phyloP scores from a whole-genome alignment of 345 rosid species.

The Brassica rapa region DNA sequence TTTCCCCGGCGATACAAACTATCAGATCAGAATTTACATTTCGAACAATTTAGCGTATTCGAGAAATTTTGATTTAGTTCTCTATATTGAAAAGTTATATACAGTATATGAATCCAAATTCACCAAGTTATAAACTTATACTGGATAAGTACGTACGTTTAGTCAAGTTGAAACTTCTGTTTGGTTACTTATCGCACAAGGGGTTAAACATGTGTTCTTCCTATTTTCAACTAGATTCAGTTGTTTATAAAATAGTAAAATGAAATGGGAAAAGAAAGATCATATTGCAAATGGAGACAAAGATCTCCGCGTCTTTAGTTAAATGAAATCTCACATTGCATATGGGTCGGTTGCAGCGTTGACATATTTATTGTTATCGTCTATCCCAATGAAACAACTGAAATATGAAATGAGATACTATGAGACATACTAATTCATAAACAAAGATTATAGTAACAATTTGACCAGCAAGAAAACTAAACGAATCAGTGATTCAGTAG shows the following conservation, averaged over 20 bases:
- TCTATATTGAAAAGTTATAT: not conserved
- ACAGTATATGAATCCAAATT: not conserved
- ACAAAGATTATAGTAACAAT: not conserved
- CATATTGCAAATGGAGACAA: constrained; percentile 23
- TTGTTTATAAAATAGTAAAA: not conserved
- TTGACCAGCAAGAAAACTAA: constrained; percentile 11
- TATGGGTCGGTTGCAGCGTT: constrained; percentile 41
- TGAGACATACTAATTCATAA: not conserved
- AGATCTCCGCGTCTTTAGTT: constrained; percentile 32
- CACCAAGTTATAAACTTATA: not conserved
- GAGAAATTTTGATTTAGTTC: not conserved
- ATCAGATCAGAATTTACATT: not conserved
- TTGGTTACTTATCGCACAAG: too few relatives aligned
- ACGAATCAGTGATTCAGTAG: constrained; percentile 24
- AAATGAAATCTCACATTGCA: constrained; percentile 17
- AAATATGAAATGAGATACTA: not conserved
- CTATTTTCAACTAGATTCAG: not conserved
- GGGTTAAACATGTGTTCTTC: not conserved
- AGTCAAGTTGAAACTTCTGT: not conserved
- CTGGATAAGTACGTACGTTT: not conserved
- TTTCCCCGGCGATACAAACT: not conserved
- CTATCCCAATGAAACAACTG: constrained; percentile 28
- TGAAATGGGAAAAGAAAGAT: not conserved
- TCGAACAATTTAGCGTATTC: not conserved
- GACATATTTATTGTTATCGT: constrained; percentile 21